phyloP scores from a whole-genome alignment of 2,329 filamentous ascomycete genomes.

The Diaporthe destruens region DNA sequence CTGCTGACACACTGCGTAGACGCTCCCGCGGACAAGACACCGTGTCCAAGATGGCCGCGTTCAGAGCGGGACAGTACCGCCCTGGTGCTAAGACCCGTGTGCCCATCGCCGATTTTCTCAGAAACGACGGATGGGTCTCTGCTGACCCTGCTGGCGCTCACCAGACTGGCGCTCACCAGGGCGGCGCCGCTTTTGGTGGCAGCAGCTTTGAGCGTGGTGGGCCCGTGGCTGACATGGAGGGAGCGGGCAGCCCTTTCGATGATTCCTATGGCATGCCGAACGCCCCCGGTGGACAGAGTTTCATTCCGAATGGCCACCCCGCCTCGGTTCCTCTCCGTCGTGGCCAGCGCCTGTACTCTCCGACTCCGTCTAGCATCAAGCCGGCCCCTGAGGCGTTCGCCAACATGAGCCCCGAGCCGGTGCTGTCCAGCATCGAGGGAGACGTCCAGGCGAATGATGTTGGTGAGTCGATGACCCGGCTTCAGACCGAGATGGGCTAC shows the following conservation, averaged over 20 bases:
- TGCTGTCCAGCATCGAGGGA: constrained; percentile 15
- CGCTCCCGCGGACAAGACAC: constrained; percentile 37
- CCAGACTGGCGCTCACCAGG: not conserved
- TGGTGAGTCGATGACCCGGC: not conserved
- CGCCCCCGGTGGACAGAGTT: not conserved
- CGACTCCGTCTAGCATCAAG: not conserved
- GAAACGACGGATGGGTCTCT: constrained; percentile 31
- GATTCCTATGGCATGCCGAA: not conserved
- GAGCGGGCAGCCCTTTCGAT: not conserved
- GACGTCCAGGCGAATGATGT: not conserved
- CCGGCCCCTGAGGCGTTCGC: not conserved
- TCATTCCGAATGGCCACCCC: not conserved
- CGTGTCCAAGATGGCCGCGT: constrained; percentile 41
- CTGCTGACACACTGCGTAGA: not conserved
- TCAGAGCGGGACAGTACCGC: constrained; percentile 30
- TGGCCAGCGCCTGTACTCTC: not conserved
- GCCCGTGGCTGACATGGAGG: not conserved
- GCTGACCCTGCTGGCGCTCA: not conserved
- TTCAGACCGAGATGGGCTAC: constrained; percentile 31
- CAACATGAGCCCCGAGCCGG: constrained; percentile 29
- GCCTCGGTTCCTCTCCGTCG: not conserved
- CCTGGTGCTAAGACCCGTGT: constrained; percentile 19
- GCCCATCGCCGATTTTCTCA: constrained; percentile 27
- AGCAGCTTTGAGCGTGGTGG: not conserved
- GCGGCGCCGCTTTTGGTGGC: not conserved